Percentiles rank a stretch among this genome's conserved stretches.
Conservation (phyloP, 2,329 filamentous ascomycete genomes). For the Scleromitrula shiraiana region DNA sequence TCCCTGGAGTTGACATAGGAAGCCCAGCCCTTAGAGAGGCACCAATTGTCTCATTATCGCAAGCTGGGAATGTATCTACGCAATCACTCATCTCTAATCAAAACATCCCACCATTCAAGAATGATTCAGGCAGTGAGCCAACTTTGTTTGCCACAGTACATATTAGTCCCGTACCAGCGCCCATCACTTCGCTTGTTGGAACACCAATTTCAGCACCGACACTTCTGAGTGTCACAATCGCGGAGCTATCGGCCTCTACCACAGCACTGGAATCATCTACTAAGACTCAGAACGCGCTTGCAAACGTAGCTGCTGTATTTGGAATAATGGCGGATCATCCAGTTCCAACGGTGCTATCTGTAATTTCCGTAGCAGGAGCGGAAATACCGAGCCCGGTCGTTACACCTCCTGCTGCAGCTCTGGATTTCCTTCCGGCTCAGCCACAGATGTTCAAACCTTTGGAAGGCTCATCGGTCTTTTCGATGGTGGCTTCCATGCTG, state of each 20-base stretch:
- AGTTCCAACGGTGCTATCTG: not conserved
- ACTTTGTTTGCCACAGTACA: not conserved
- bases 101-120: not conserved
- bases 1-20: not conserved
- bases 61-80: not conserved
- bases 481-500: slow-evolving; percentile 4
- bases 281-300: slow-evolving; percentile 1
- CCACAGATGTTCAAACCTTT: slow-evolving; percentile 1
- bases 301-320: slow-evolving; percentile 10
- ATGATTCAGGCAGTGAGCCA: not conserved
- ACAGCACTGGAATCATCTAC: too few species aligned
- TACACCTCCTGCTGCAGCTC: not conserved
- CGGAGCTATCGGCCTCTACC: not conserved
- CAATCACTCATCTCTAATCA: not conserved
- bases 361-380: not conserved
- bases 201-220: not conserved
- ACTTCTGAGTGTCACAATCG: not conserved
- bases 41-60: not conserved
- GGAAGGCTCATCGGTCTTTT: not conserved
- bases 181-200: not conserved
- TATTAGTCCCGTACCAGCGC: not conserved
- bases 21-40: not conserved
- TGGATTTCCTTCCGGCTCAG: not conserved
- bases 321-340: not conserved
- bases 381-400: not conserved